Percentiles rank a stretch among this genome's conserved stretches.
phyloP scores from a whole-genome alignment of 306 rosid genomes.

The Sphenostylis stenocarpa region DNA sequence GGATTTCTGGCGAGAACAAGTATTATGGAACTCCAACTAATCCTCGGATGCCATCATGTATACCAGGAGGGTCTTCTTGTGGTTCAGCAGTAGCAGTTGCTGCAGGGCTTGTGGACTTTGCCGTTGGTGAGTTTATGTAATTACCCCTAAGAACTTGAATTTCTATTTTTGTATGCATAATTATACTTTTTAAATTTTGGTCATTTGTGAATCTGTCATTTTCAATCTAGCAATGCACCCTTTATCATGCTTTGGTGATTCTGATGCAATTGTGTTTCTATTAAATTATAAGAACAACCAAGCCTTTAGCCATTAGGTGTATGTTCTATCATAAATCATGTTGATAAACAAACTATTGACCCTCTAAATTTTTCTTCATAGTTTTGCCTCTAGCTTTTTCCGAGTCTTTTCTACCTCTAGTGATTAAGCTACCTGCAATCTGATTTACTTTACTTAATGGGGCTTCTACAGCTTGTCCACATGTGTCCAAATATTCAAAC shows the following conservation, averaged over 20 bases:
- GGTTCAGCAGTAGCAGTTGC: constrained; percentile 88
- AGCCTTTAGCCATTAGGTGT: neutral
- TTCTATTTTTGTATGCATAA: neutral
- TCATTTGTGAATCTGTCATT: neutral
- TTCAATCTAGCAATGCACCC: neutral
- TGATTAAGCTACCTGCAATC: neutral
- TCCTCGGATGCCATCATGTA: constrained; percentile 50
- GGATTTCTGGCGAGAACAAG: constrained; percentile 71
- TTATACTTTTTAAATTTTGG: neutral
- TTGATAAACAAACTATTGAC: neutral
- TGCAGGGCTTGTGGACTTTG: constrained; percentile 64
- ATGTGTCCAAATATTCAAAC: neutral
- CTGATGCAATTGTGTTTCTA: neutral
- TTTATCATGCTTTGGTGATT: neutral
- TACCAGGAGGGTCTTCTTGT: constrained; percentile 73
- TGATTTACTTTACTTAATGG: neutral
- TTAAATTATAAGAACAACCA: neutral
- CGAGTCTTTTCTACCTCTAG: neutral
- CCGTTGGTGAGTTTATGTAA: constrained; percentile 56
- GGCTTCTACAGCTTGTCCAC: neutral
- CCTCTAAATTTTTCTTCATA: neutral
- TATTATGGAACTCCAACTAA: constrained; percentile 72
- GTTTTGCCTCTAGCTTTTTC: neutral
- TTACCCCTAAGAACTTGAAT: neutral
- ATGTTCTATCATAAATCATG: neutral